A percentile compares a stretch with the other conserved stretches of the same genome.
Evolutionary conservation across 257 asterid species (phyloP).

Genomic region (Henckelia pumila): DNA sequence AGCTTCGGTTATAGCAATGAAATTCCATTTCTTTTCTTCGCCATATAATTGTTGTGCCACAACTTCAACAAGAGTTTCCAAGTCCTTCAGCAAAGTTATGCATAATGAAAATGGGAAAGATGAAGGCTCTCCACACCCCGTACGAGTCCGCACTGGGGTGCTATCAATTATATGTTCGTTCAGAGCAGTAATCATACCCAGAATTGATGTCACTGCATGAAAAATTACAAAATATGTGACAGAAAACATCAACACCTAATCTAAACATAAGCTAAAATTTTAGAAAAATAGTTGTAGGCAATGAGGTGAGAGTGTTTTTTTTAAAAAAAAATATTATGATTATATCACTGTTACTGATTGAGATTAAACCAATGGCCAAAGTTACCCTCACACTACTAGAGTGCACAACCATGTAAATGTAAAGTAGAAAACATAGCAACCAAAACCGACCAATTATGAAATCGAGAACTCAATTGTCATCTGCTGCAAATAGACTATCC

Average conservation of each 20-base stretch:
- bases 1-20: conserved; percentile 74
- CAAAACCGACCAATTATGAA: not conserved
- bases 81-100: conserved; percentile 86
- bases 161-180: conserved; percentile 83
- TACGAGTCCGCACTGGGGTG: conserved; percentile 37
- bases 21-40: conserved; percentile 86
- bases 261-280: conserved; percentile 2
- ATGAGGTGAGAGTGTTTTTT: not conserved
- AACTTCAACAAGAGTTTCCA: conserved; percentile 96
- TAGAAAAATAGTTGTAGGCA: not conserved
- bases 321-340: no score
- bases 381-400: not conserved
- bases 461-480: not conserved
- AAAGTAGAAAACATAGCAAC: not conserved
- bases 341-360: not conserved
- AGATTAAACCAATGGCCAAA: not conserved
- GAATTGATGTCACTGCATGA: conserved; percentile 74
- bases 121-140: conserved; percentile 48
- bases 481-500: not conserved
- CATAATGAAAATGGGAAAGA: conserved; percentile 73
- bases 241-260: conserved; percentile 10
- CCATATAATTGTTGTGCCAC: conserved; percentile 79
- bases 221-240: conserved; percentile 11
- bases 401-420: not conserved
- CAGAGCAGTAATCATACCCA: conserved; percentile 71